A percentile compares a stretch with the other conserved stretches of the same genome.
These are phyloP conservation scores for Hirschfeldia incana DNA, from an alignment of 345 rosid species.

Conservation along the genomic window DNA sequence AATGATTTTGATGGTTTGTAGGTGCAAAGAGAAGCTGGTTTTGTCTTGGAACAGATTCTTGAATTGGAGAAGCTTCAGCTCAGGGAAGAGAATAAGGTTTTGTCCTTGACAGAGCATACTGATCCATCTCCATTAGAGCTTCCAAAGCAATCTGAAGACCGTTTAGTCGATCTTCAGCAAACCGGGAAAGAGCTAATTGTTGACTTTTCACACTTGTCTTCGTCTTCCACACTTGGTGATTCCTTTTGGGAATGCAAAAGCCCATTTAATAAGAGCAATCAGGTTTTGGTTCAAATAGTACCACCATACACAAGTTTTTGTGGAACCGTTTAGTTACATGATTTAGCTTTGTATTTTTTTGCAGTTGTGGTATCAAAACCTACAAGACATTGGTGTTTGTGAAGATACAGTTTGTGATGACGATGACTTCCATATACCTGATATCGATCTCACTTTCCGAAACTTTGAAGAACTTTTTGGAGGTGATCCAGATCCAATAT, in stretches of 20 bases:
- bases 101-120: conserved; percentile 24
- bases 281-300: conserved; percentile 28
- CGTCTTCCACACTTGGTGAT: conserved; percentile 48
- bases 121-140: conserved; percentile 12
- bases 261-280: conserved; percentile 40
- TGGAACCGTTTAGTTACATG: not conserved
- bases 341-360: conserved; percentile 8
- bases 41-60: conserved; percentile 71
- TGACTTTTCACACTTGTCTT: conserved; percentile 49
- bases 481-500: conserved; percentile 50
- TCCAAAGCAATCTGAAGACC: conserved; percentile 33
- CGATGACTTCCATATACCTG: conserved; percentile 73
- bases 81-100: conserved; percentile 34
- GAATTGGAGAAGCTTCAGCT: conserved; percentile 64
- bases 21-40: conserved; percentile 35
- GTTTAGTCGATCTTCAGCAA: conserved; percentile 34
- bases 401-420: conserved; percentile 57
- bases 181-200: conserved; percentile 43
- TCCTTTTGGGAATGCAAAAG: conserved; percentile 74
- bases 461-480: conserved; percentile 83
- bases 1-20: conserved; percentile 1
- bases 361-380: conserved; percentile 78
- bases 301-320: not conserved
- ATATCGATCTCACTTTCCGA: conserved; percentile 69
- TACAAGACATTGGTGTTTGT: conserved; percentile 88